Conservation (phyloP, 1,139 yeast species). For the Geotrichum bryndzae region DNA sequence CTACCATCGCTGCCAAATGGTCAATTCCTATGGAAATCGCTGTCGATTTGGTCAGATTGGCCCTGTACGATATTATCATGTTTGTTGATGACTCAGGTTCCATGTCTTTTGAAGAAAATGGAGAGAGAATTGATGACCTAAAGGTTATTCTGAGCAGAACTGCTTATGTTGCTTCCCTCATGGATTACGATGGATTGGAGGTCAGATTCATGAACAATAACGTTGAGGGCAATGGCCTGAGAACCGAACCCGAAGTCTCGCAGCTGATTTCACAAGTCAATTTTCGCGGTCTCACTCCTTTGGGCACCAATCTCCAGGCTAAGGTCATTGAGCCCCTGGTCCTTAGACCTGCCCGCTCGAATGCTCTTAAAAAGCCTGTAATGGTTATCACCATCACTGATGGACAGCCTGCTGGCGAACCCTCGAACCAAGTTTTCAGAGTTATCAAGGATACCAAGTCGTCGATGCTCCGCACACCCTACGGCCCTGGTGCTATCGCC, state of each 20-base stretch:
- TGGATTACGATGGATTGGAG: constrained; percentile 34
- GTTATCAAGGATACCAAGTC: constrained; percentile 31
- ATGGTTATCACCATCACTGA: constrained; percentile 33
- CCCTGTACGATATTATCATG: constrained; percentile 34
- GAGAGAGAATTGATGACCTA: constrained; percentile 36
- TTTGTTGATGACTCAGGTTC: constrained; percentile 36
- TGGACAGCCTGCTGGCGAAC: constrained; percentile 36
- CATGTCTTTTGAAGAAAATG: constrained; percentile 36
- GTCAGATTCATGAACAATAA: constrained; percentile 33
- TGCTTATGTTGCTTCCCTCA: constrained; percentile 33
- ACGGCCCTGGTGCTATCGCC: constrained; percentile 33
- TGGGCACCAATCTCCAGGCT: constrained; percentile 29
- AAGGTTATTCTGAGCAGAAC: constrained; percentile 32
- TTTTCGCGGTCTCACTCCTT: constrained; percentile 34
- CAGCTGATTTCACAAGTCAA: constrained; percentile 27
- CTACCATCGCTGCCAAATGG: constrained; percentile 28
- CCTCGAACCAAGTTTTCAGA: constrained; percentile 25
- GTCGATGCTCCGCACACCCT: constrained; percentile 24
- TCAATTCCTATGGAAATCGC: constrained; percentile 33
- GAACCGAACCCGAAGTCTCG: constrained; percentile 29
- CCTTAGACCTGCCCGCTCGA: constrained; percentile 28
- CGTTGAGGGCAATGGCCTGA: constrained; percentile 29
- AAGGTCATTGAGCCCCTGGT: constrained; percentile 34
- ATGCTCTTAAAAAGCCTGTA: constrained; percentile 31
- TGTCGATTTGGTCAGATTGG: constrained; percentile 31